Conservation (phyloP, 2,329 filamentous ascomycete species). For the Cylindrodendrum hubeiense region DNA sequence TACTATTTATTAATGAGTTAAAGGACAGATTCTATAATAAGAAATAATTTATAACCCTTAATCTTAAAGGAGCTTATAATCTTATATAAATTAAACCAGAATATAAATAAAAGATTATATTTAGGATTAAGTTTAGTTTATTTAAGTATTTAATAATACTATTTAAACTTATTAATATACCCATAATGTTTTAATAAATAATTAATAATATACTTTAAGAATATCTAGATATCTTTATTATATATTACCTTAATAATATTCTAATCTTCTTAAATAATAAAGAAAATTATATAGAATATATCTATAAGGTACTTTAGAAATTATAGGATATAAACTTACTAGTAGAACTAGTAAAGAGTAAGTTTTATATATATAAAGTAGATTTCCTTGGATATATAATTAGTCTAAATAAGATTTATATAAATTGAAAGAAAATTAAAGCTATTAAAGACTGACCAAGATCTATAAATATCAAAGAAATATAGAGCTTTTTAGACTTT, state of each 20-base stretch:
- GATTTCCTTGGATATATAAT: constrained; percentile 27
- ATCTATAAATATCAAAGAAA: constrained; percentile 24
- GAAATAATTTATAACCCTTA: constrained; percentile 22
- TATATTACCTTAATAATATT: constrained; percentile 36
- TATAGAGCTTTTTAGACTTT: constrained; percentile 29
- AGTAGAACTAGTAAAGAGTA: constrained; percentile 17
- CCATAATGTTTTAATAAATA: constrained; percentile 31
- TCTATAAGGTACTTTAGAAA: constrained; percentile 27
- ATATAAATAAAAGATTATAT: constrained; percentile 51
- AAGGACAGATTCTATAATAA: constrained; percentile 31
- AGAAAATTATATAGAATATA: constrained; percentile 32
- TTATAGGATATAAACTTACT: constrained; percentile 31
- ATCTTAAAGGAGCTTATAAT: constrained; percentile 43
- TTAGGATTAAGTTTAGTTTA: constrained; percentile 45
- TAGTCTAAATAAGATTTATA: constrained; percentile 20
- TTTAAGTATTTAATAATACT: constrained; percentile 50
- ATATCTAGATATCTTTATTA: constrained; percentile 22
- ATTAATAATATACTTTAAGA: constrained; percentile 29
- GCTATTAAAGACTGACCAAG: constrained; percentile 5
- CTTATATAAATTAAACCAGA: constrained; percentile 46
- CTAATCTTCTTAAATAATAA: constrained; percentile 36
- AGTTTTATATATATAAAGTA: constrained; percentile 25
- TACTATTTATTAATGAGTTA: constrained; percentile 40
- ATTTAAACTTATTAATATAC: constrained; percentile 28
- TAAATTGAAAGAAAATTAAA: constrained; percentile 30